A percentile compares a stretch with the other conserved stretches of the same genome.
Evolutionary conservation across 2,329 filamentous ascomycete species (phyloP).

Genomic region (Epichloe aotearoae): DNA sequence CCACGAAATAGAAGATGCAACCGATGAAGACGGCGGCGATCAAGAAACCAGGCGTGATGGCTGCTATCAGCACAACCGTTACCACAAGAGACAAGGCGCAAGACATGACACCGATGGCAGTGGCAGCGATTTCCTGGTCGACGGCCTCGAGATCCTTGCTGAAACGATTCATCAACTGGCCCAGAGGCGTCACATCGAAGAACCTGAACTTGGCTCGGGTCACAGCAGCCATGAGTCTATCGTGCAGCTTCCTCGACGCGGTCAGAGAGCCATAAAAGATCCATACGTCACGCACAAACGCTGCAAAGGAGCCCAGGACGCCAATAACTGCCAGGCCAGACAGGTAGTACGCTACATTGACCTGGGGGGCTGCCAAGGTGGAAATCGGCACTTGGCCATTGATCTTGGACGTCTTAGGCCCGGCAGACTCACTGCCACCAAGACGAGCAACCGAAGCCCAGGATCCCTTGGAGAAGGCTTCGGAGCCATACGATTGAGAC

Average conservation of each 20-base stretch:
- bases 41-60: constrained; percentile 82
- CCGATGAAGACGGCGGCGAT: constrained; percentile 79
- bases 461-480: constrained; percentile 15
- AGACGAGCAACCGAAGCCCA: constrained; percentile 27
- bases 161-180: constrained; percentile 96
- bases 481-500: constrained; percentile 13
- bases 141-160: constrained; percentile 93
- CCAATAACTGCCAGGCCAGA: constrained; percentile 71
- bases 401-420: not conserved
- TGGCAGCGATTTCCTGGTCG: constrained; percentile 88
- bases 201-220: constrained; percentile 91
- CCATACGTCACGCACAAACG: constrained; percentile 70
- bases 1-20: constrained; percentile 67
- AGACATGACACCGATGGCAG: constrained; percentile 66
- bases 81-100: constrained; percentile 58
- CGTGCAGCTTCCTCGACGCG: constrained; percentile 76
- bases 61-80: constrained; percentile 74
- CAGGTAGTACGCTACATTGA: constrained; percentile 77
- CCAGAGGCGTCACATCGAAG: constrained; percentile 90
- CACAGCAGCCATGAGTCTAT: constrained; percentile 62
- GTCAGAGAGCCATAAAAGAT: constrained; percentile 79
- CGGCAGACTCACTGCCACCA: constrained; percentile 12
- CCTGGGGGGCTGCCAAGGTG: constrained; percentile 33
- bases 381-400: constrained; percentile 7
- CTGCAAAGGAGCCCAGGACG: constrained; percentile 62